Base-by-base conservation (phyloP, 306 rosid genomes). In the Corylus avellana region DNA sequence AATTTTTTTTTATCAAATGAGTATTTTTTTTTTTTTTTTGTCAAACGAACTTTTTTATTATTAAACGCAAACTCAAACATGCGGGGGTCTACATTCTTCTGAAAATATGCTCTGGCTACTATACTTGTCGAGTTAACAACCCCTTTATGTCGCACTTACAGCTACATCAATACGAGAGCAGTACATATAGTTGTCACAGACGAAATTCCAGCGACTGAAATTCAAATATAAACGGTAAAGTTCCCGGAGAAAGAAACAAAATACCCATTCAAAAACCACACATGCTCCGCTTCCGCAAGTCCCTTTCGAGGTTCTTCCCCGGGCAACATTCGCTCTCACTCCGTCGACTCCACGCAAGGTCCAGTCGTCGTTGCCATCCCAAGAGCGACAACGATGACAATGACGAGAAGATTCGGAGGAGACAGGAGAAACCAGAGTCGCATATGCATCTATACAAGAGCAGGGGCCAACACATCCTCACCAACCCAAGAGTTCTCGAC, bases 391-490 rank as follows among this genome's bases (percentile, higher is more conserved):
- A 25, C 7, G 83, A 72, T 12, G 74, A 80, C 8, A 71, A 56
- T 2, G 75, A 58, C 9, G 82, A 71, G 17, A 73, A 59, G 47
- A 29, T 18, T 78, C 49, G 80, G 20, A 83, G 53, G 70, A 69
- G 72, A 47, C 75, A 68, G 53, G 79, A 48, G 57, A 70, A 72
- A 39, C 47, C 57, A 20, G 78, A 85, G 25, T 75, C 77, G 8
- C 62, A 44, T 9, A 72, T 92, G 50, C 86, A 68, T 76, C 84
- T 90, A 35, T 78, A 85, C 88, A 93, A 91, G 82, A 89, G 94
- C 79, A 91, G 74, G 79, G 99, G 99, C 6, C 97, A 95, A n/a
- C 98, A 95, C 79, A 85, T 95, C 27, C 93, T 95, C 62, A 74
- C 87, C 13, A 93, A 95, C 78, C 94, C 89, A 73, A 84, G 96